These are phyloP conservation scores for Diaporthe caulivora DNA, from an alignment of 2,329 filamentous ascomycete genomes.

Conservation along the genomic window DNA sequence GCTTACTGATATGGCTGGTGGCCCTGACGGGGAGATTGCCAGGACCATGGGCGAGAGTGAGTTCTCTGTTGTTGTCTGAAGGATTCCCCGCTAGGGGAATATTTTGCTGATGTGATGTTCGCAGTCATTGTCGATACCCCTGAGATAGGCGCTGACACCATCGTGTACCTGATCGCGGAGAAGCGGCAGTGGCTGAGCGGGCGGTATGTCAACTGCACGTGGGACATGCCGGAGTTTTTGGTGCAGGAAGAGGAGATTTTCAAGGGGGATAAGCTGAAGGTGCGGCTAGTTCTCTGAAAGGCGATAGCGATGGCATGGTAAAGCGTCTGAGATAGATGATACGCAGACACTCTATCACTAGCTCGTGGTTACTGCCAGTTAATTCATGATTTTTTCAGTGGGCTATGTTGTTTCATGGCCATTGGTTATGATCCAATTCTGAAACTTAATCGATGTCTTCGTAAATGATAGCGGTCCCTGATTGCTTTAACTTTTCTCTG, in stretches of 20 bases:
- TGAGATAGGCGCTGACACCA: slow-evolving; percentile 30
- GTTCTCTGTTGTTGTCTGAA: not conserved
- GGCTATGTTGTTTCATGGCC: too few species aligned
- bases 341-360: not conserved
- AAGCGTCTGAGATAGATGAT: not conserved
- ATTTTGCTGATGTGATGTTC: not conserved
- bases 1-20: slow-evolving; percentile 49
- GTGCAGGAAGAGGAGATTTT: slow-evolving; percentile 3
- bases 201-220: slow-evolving; percentile 29
- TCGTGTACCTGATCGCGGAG: slow-evolving; percentile 27
- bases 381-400: too few species aligned
- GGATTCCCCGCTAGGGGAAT: too few species aligned
- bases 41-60: slow-evolving; percentile 2
- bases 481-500: too few species aligned
- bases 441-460: too few species aligned
- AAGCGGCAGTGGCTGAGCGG: slow-evolving; percentile 31
- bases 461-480: too few species aligned
- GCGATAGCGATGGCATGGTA: not conserved
- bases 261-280: slow-evolving; percentile 26
- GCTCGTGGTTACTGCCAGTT: too few species aligned
- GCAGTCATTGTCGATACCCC: slow-evolving; percentile 19
- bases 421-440: too few species aligned
- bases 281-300: slow-evolving; percentile 15
- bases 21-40: not conserved
- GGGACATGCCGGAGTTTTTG: slow-evolving; percentile 22